These are phyloP conservation scores for Taphrina deformans DNA, from an alignment of 1,139 yeast genomes.

Conservation along the genomic window DNA sequence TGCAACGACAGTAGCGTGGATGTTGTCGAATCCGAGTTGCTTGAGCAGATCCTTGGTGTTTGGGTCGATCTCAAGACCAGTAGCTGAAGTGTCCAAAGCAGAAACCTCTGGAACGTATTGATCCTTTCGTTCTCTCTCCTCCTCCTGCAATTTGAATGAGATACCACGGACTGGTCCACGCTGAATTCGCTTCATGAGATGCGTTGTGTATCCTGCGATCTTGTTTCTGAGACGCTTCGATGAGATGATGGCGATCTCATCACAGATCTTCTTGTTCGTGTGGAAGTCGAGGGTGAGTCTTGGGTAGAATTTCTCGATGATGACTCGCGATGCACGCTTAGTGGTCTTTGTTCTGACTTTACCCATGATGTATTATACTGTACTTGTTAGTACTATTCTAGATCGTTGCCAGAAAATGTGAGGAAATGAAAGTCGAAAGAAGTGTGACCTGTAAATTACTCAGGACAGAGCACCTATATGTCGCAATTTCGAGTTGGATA, in stretches of 20 bases:
- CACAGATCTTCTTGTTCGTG: slow-evolving; percentile 99
- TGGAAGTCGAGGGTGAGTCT: slow-evolving; percentile 99
- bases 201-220: slow-evolving; percentile 99
- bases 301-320: slow-evolving; percentile 99
- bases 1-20: slow-evolving; percentile 59
- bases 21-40: slow-evolving; percentile 86
- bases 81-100: slow-evolving; percentile 97
- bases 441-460: not conserved
- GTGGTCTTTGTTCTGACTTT: slow-evolving; percentile 99
- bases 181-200: slow-evolving; percentile 99
- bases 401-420: not conserved
- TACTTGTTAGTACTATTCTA: not conserved
- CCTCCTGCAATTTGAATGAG: slow-evolving; percentile 99
- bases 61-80: slow-evolving; percentile 95
- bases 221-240: slow-evolving; percentile 99
- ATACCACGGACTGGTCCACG: slow-evolving; percentile 99
- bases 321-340: slow-evolving; percentile 99
- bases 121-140: slow-evolving; percentile 99
- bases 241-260: slow-evolving; percentile 98
- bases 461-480: not conserved
- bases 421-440: not conserved
- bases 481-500: not conserved
- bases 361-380: slow-evolving; percentile 55
- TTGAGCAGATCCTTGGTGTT: slow-evolving; percentile 97
- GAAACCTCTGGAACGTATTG: slow-evolving; percentile 99